Conservation (phyloP, 768 basidiomycete species). For the Tylopilus cervinicoccineus region DNA sequence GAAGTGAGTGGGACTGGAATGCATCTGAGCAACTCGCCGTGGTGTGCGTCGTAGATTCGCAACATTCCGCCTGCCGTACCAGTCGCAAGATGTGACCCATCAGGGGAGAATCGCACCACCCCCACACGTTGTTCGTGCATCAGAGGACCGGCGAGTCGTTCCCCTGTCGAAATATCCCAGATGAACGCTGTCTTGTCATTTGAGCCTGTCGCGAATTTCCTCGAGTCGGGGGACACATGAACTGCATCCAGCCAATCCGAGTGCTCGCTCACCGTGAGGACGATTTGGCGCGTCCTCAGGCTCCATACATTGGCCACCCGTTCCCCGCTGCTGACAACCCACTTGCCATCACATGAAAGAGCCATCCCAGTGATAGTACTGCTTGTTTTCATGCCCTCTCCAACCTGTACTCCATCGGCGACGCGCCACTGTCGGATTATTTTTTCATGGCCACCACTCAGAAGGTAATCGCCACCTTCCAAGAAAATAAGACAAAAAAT, state of each 20-base stretch:
- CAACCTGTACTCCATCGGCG: background rate
- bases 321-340: background rate
- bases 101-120: slow-evolving; percentile 9
- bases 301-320: background rate
- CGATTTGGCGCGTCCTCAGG: background rate
- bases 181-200: background rate
- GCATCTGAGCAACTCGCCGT: background rate
- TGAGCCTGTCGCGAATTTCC: slow-evolving; percentile 1
- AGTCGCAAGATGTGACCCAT: slow-evolving; percentile 3
- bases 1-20: background rate
- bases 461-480: background rate
- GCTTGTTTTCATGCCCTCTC: background rate
- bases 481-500: background rate
- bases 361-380: background rate
- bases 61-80: background rate
- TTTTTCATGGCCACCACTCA: background rate
- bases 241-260: background rate
- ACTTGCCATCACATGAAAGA: background rate
- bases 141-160: slow-evolving; percentile 7
- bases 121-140: background rate
- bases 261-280: background rate
- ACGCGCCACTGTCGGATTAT: slow-evolving; percentile 3
- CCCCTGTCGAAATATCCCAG: slow-evolving; percentile 6
- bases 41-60: slow-evolving; percentile 3
- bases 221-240: slow-evolving; percentile 8